Conservation (phyloP, 768 basidiomycete genomes). For the Baorangia bicolor region DNA sequence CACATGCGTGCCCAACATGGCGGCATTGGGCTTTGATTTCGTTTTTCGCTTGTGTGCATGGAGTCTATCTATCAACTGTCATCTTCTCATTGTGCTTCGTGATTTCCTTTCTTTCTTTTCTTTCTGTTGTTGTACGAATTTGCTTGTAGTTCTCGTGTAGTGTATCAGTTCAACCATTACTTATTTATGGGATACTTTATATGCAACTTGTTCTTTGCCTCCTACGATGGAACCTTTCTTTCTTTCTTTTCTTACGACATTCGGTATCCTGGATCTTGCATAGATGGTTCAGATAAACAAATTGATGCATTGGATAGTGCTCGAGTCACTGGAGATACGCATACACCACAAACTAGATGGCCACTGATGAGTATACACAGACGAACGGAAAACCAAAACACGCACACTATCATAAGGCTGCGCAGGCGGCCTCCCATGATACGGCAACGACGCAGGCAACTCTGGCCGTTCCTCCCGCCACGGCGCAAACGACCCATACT, state of each 20-base stretch:
- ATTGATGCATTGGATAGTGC: neutral
- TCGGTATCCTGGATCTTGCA: neutral
- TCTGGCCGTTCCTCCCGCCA: conserved; percentile 51
- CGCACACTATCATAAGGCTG: conserved; percentile 55
- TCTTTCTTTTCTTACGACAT: neutral
- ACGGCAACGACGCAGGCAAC: conserved; percentile 61
- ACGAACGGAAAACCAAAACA: neutral
- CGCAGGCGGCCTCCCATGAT: conserved; percentile 49
- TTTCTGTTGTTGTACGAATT: conserved; percentile 16
- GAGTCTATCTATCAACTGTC: neutral
- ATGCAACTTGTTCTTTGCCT: conserved; percentile 14
- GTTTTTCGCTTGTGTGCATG: neutral
- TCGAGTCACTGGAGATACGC: conserved; percentile 28
- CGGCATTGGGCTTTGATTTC: conserved; percentile 46
- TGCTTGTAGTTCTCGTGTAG: neutral
- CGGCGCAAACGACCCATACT: conserved; percentile 41
- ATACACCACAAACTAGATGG: conserved; percentile 41
- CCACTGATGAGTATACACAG: neutral
- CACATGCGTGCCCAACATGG: conserved; percentile 75
- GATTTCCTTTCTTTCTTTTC: neutral
- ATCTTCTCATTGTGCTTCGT: conserved; percentile 13
- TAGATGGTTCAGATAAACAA: conserved; percentile 24
- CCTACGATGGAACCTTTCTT: no score
- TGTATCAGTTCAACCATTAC: neutral
- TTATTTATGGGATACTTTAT: conserved; percentile 28